Percentiles rank a stretch among this genome's conserved stretches.
phyloP scores from a whole-genome alignment of 441 rosid genomes.

The Erodium moschatum region DNA sequence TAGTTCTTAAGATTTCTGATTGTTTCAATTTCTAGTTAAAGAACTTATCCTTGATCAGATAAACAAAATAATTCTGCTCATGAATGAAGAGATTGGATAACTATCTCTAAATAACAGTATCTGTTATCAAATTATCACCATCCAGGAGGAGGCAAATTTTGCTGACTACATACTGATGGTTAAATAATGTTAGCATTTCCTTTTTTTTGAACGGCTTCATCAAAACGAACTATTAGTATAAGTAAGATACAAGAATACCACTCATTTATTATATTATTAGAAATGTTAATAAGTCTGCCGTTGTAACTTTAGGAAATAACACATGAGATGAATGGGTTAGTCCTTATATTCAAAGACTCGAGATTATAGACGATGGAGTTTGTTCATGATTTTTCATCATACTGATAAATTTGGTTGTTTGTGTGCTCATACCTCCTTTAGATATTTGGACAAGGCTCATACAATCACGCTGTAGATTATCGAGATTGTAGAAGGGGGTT shows the following conservation, averaged over 20 bases:
- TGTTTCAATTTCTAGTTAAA: background rate
- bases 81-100: background rate
- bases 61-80: background rate
- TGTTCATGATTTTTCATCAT: no score
- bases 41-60: background rate
- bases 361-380: no score
- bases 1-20: background rate
- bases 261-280: background rate
- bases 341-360: background rate
- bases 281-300: background rate
- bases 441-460: no score
- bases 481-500: background rate
- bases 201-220: background rate
- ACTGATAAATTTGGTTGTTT: no score
- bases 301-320: background rate
- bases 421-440: no score
- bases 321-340: background rate
- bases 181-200: background rate
- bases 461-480: background rate
- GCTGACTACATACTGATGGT: background rate
- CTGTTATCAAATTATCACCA: background rate
- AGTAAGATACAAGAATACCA: background rate
- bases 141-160: background rate
- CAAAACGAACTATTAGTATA: background rate
- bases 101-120: background rate